Conservation (phyloP, 2,329 filamentous ascomycete species). For the Ophiostoma montium region DNA sequence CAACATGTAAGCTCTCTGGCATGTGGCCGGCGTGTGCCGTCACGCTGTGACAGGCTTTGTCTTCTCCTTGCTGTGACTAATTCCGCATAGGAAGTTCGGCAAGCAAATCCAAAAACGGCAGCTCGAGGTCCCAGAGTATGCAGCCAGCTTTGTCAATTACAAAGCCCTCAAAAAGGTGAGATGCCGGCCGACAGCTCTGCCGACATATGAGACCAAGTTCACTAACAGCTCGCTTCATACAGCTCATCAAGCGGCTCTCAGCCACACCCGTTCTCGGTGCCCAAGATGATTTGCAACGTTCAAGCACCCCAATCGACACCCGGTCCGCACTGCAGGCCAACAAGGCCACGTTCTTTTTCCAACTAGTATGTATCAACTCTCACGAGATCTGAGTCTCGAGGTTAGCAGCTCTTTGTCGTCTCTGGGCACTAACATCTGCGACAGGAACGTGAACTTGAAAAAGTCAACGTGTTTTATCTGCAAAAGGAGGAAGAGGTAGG, state of each 20-base stretch:
- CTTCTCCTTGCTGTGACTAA: background rate
- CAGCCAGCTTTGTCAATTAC: slow-evolving; percentile 97
- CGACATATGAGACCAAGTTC: too few species aligned
- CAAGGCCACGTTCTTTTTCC: slow-evolving; percentile 97
- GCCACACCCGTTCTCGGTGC: slow-evolving; percentile 74
- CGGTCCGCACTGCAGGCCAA: slow-evolving; percentile 87
- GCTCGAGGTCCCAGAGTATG: slow-evolving; percentile 98
- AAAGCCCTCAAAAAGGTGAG: slow-evolving; percentile 88
- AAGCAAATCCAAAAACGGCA: slow-evolving; percentile 99
- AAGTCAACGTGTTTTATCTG: slow-evolving; percentile 94
- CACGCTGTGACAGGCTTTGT: too few species aligned
- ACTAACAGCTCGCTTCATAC: slow-evolving; percentile 8
- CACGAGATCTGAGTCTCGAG: too few species aligned
- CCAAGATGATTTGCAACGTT: slow-evolving; percentile 48
- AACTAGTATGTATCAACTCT: slow-evolving; percentile 49
- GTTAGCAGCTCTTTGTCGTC: background rate
- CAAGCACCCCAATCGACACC: slow-evolving; percentile 47
- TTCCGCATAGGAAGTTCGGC: slow-evolving; percentile 80
- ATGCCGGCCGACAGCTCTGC: too few species aligned
- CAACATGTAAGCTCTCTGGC: background rate
- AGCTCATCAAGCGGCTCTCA: slow-evolving; percentile 98
- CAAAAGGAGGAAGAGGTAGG: slow-evolving; percentile 94
- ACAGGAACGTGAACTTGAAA: slow-evolving; percentile 93
- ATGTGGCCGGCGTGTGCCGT: background rate
- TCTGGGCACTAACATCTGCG: slow-evolving; percentile 23